Percentiles rank a stretch among this genome's conserved stretches.
These are phyloP conservation scores for Pseudocercospora cruenta DNA, from an alignment of 2,329 filamentous ascomycete genomes.

Conservation along the genomic window DNA sequence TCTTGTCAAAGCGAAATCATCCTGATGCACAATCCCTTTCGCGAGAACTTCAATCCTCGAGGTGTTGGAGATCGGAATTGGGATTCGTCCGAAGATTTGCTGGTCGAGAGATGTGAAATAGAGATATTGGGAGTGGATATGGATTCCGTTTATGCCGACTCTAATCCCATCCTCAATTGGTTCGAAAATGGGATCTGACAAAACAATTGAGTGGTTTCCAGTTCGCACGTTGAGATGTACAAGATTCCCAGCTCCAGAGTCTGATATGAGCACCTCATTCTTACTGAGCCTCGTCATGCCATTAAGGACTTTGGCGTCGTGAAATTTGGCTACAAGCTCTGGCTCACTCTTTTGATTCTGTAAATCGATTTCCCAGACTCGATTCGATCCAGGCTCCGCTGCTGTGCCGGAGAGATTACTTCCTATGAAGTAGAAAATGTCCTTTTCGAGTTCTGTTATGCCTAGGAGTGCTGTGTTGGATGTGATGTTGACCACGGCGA, in stretches of 20 bases:
- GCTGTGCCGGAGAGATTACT: not conserved
- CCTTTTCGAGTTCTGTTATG: not conserved
- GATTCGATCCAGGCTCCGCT: not conserved
- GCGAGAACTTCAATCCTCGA: not conserved
- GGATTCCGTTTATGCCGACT: slow-evolving; percentile 4
- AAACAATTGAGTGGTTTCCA: not conserved
- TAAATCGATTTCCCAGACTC: no score
- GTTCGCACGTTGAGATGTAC: not conserved
- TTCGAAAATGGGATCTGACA: not conserved
- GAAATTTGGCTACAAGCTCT: not conserved
- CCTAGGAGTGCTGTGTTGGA: not conserved
- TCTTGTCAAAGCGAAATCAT: not conserved
- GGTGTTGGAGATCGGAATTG: not conserved
- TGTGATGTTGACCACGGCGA: not conserved
- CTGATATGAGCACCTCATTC: not conserved
- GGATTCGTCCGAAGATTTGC: not conserved
- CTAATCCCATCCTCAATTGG: not conserved
- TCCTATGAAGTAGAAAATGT: not conserved
- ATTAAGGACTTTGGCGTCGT: not conserved
- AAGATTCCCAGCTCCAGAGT: not conserved
- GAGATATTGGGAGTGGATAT: not conserved
- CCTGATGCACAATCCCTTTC: not conserved
- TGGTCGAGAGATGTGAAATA: slow-evolving; percentile 3
- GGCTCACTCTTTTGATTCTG: no score
- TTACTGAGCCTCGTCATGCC: not conserved